Conservation (phyloP, 2,329 filamentous ascomycete species). For the Torrubiella hemipterigena region DNA sequence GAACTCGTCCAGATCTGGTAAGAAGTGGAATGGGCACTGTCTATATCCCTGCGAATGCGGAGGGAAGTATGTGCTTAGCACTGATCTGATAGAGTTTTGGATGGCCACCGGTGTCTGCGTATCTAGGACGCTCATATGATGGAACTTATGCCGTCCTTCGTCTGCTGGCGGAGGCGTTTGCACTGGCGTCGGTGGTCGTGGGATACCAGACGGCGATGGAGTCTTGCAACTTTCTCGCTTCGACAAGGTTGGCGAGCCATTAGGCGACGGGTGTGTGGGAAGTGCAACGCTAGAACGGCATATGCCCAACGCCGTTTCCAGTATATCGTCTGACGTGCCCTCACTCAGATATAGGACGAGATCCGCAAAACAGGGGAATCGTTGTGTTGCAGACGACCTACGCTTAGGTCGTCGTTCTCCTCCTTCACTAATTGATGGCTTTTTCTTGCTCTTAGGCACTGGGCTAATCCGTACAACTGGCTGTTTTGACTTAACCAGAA, state of each 20-base stretch:
- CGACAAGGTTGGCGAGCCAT: too few species aligned
- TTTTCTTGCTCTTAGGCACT: slow-evolving; percentile 16
- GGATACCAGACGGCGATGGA: not conserved
- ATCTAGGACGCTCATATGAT: slow-evolving; percentile 27
- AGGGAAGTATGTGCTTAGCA: slow-evolving; percentile 39
- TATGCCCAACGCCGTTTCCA: too few species aligned
- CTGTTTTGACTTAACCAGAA: slow-evolving; percentile 17
- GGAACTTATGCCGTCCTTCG: slow-evolving; percentile 25
- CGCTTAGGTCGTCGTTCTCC: too few species aligned
- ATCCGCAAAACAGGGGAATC: slow-evolving; percentile 43
- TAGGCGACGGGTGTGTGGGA: too few species aligned
- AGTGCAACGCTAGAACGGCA: too few species aligned
- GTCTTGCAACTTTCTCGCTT: not conserved
- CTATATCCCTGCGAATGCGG: slow-evolving; percentile 32
- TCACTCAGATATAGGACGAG: slow-evolving; percentile 42
- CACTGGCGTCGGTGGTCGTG: slow-evolving; percentile 27
- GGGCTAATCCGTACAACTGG: slow-evolving; percentile 16
- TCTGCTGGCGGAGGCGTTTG: slow-evolving; percentile 27
- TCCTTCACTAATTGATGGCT: too few species aligned
- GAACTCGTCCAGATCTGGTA: slow-evolving; percentile 35
- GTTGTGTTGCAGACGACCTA: too few species aligned
- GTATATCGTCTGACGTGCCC: slow-evolving; percentile 25
- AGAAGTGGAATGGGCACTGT: slow-evolving; percentile 33
- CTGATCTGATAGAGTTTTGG: slow-evolving; percentile 44
- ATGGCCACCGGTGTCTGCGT: slow-evolving; percentile 37